phyloP scores from a whole-genome alignment of 345 rosid genomes.

The Carallia brachiata region DNA sequence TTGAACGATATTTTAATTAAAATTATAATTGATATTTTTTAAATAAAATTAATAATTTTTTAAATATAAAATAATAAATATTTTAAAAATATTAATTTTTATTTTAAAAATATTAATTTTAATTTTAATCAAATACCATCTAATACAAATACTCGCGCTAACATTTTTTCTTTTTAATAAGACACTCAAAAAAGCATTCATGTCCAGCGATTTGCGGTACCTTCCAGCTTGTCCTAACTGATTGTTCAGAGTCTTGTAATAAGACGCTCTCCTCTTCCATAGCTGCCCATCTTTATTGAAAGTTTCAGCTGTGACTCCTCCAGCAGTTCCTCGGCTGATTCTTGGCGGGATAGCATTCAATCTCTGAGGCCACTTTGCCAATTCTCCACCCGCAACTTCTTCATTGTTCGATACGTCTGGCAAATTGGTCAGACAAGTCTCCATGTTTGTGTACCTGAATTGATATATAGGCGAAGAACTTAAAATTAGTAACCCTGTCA shows the following conservation, averaged over 20 bases:
- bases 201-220: constrained; percentile 47
- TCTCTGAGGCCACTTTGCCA: constrained; percentile 43
- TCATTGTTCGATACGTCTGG: constrained; percentile 29
- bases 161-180: too few species aligned
- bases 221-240: constrained; percentile 40
- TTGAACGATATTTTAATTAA: too few species aligned
- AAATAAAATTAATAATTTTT: too few species aligned
- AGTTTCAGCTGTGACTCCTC: constrained; percentile 38
- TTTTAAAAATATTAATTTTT: too few species aligned
- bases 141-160: too few species aligned
- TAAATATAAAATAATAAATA: too few species aligned
- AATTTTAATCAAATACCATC: too few species aligned
- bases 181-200: constrained; percentile 45
- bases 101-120: too few species aligned
- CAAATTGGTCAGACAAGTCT: constrained; percentile 41
- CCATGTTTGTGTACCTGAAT: constrained; percentile 48
- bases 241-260: constrained; percentile 41
- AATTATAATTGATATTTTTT: too few species aligned
- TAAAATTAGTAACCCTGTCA: too few species aligned
- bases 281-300: constrained; percentile 27
- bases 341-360: constrained; percentile 43
- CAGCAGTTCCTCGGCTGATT: constrained; percentile 37
- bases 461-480: too few species aligned
- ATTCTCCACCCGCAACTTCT: constrained; percentile 38
- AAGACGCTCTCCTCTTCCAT: constrained; percentile 42